Base-by-base conservation (phyloP, 2,329 filamentous ascomycete genomes). In the Coniochaeta pulveracea region DNA sequence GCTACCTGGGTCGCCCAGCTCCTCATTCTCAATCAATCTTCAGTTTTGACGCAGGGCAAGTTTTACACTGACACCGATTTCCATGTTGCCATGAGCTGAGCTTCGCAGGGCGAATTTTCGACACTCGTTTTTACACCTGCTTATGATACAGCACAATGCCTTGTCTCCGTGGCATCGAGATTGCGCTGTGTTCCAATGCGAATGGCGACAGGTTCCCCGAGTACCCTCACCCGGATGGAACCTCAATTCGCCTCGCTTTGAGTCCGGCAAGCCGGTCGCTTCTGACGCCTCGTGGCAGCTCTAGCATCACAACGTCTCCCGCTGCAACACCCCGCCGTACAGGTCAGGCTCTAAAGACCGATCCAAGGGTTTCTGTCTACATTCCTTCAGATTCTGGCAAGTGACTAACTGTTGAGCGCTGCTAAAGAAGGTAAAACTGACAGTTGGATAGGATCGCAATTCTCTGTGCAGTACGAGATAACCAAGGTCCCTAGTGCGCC, bases 311-410 rank as follows among this genome's bases (percentile, higher is more conserved):
- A 27, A 22, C 29, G 6, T 17, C 39, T 19, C 19, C n/a, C n/a
- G 31, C 15, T 12, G 23, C 21, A 21, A 26, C n/a, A 2, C 33
- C 14, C 33, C n/a, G n/a, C n/a, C n/a, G n/a, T n/a, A n/a, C n/a
- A n/a, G n/a, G n/a, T n/a, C 54, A 16, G 47, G 42, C 5, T 24
- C 22, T 43, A 34, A 60, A 56, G 40, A 37, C 41, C 15, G 54
- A 58, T 10, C 58, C 69, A 2, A 57, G 48, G 4, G 52, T 66
- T 15, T 69, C 71, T 2, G 69, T 75, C 21, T 76, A 76, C 41
- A 60, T 76, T 10, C 68, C 71, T 3, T 72, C 70, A 1, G 45
- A 60, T 4, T 60, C 69, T 47, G 69, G 70, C 71, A 47, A 36
- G 49, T 40, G 6, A 28, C 16, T 23, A 18, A 31, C 24, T 18